Percentiles rank a stretch among this genome's conserved stretches.
Conservation (phyloP, 1,139 yeast species). For the Hanseniaspora uvarum region DNA sequence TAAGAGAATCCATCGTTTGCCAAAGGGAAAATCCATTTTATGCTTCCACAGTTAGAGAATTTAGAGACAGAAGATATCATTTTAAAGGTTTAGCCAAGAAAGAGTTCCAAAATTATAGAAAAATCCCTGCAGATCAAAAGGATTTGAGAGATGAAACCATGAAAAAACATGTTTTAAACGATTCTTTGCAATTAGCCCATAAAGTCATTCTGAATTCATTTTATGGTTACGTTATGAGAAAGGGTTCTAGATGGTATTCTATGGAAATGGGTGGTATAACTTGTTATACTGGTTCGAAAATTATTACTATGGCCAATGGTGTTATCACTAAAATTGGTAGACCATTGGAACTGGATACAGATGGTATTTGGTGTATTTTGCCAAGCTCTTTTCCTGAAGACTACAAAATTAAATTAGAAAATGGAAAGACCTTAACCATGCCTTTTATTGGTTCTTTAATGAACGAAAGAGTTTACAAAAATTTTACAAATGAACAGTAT, state of each 20-base stretch:
- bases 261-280: constrained; percentile 99
- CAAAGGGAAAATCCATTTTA: constrained; percentile 97
- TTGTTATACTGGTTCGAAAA: constrained; percentile 93
- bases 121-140: constrained; percentile 44
- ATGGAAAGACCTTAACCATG: constrained; percentile 66
- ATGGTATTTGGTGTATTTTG: constrained; percentile 98
- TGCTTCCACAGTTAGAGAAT: constrained; percentile 84
- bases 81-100: constrained; percentile 88
- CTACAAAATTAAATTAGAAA: constrained; percentile 55
- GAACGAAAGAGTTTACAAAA: constrained; percentile 81
- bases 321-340: constrained; percentile 92
- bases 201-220: constrained; percentile 93
- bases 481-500: constrained; percentile 88
- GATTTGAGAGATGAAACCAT: constrained; percentile 69
- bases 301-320: constrained; percentile 91
- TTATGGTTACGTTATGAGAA: constrained; percentile 97
- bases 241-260: constrained; percentile 97
- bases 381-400: constrained; percentile 92
- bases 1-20: constrained; percentile 88
- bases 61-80: constrained; percentile 93
- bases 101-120: constrained; percentile 75
- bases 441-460: constrained; percentile 97
- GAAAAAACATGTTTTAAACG: constrained; percentile 88
- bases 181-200: constrained; percentile 91
- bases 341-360: constrained; percentile 93